Base-by-base conservation (phyloP, 148 eudicot genomes). In the Camellia granthamiana region DNA sequence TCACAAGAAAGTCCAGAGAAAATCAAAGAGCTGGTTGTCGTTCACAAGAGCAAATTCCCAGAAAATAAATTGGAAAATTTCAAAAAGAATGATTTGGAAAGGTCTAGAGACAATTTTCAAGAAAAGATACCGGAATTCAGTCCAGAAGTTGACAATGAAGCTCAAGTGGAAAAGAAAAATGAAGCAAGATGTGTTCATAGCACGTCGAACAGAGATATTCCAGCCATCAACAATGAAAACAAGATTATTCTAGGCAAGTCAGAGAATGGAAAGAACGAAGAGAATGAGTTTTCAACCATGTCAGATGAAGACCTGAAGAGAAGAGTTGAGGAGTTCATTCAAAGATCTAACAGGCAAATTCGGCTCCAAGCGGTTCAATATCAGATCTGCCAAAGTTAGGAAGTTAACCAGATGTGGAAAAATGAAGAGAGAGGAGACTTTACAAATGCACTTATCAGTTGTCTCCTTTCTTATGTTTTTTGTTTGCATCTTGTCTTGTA, bases 291-390 rank as follows among this genome's bases (percentile, higher is more conserved):
- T 72, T 85, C 88, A 72, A 62, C 47, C 55, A 83, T 88, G 90
- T 88, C 90, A 1, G 52, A 78, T 52, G 88, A 88, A 56, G 88
- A 88, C 81, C 43, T 88, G 54, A 88, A 88, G 62, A 74, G 72
- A 74, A 83, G 90, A 79, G 85, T 79, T 59, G 90, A 85, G 73
- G 90, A 88, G 61, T 88, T 88, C 63, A 88, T 88, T 73, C 73
- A 74, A 73, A 79, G 64, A n/a, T 85, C 44, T 66, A 85, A 85
- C 62, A 81, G 83, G 56, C 82, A 88, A 69, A 85, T 85, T 63
- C 74, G 88, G 68, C 82, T 83, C 55, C 78, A 85, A 81, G 90
- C 88, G 3, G 73, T 43, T 52, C 76, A 59, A 77, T 79, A 54
- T 76, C 46, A 62, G 38, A 46, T 18, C n/a, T 43, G 13, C 16